Base-by-base conservation (phyloP, 331 rosid species). In the Saraca asoca region DNA sequence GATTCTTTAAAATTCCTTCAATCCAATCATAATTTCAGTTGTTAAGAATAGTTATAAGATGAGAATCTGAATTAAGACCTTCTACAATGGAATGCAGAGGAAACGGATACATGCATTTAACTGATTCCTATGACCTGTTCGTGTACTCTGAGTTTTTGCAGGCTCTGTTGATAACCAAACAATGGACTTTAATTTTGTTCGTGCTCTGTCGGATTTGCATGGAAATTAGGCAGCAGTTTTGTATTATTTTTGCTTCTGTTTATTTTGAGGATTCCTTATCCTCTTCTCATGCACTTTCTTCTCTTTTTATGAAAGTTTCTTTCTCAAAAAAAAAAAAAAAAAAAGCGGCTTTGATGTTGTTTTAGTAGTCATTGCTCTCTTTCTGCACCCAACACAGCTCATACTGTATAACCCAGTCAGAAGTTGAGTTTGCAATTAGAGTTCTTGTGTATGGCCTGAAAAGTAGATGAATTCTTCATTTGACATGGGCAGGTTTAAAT, bases 401-500 rank as follows among this genome's bases (percentile, higher is more conserved):
- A 24, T 24, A 24, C 31, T 24, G 31, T 24, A 24, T 24, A 24
- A 3, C 31, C 31, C 15, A 61, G 43, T 19, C 20, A 16, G 51
- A 33, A 74, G 64, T 58, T 48, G 13, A 62, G 39, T 61, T 74
- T 68, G 63, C 64, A 2, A 44, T 24, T 67, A 41, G 38, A 53
- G 16, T 41, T 45, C 41, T 52, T 69, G 37, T 72, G 11, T n/a
- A 33, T 66, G 59, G 16, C 15, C 59, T 64, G 45, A 77, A 51
- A 50, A 49, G 41, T 66, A 39, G 64, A 49, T 51, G 13, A 37
- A 19, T 34, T 53, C 62, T 72, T 56, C 37, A 65, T 66, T 56
- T 66, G 66, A 20, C 7, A 51, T 69, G 65, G 38, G 61, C 45
- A 89, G 92, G 78, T 13, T 58, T 10, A 68, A 70, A 66, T 57